Conservation (phyloP, 371 early-diverging fungal genomes). For the Nematocida displodere region DNA sequence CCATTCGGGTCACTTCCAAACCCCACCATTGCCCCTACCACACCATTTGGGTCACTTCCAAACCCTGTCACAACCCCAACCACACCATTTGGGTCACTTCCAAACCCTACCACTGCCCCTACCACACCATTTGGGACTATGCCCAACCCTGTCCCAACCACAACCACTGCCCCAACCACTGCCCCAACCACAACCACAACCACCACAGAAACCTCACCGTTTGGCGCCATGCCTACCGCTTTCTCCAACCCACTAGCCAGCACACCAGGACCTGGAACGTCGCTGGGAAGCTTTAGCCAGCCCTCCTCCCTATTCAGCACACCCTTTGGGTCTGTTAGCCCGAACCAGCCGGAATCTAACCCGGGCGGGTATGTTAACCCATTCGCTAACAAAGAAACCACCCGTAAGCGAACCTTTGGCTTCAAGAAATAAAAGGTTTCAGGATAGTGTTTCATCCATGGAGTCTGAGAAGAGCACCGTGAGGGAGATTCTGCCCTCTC, state of each 20-base stretch:
- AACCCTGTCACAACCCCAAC: neutral
- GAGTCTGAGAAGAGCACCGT: constrained; percentile 1
- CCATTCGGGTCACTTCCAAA: no score
- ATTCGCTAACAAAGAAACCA: constrained; percentile 32
- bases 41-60: no score
- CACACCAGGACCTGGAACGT: no score
- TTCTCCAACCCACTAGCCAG: no score
- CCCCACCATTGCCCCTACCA: no score
- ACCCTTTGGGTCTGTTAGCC: no score
- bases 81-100: neutral
- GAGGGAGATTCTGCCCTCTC: constrained; percentile 54
- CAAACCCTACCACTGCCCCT: neutral
- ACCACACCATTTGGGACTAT: neutral
- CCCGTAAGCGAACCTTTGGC: constrained; percentile 21
- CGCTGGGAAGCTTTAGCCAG: no score
- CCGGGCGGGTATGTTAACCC: constrained; percentile 22
- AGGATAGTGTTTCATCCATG: constrained; percentile 8
- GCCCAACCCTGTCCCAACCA: neutral
- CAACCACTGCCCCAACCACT: neutral
- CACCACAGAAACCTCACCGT: no score
- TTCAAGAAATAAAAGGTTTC: constrained; percentile 53
- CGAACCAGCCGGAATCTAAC: no score
- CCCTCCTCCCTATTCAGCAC: no score
- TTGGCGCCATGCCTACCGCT: no score
- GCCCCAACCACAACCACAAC: no score